Conservation (phyloP, 495 filamentous ascomycete genomes). For the Penicillium tannophilum region DNA sequence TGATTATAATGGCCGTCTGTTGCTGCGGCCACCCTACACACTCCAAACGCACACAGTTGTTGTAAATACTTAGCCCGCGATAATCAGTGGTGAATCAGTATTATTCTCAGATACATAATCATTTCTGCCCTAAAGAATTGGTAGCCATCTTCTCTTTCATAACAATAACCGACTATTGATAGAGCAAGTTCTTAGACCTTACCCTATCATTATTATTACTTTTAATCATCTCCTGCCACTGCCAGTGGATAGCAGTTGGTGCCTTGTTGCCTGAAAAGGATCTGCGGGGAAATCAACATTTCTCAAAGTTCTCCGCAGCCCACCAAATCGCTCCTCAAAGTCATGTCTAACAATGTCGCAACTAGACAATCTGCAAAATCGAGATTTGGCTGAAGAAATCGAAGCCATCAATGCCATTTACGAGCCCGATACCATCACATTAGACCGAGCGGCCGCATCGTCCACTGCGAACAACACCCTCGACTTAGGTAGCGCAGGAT, state of each 20-base stretch:
- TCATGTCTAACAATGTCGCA: conserved; percentile 24
- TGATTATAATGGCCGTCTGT: no score
- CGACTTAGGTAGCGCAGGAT: background rate
- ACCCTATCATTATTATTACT: no score
- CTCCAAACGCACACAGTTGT: no score
- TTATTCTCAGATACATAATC: no score
- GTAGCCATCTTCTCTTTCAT: no score
- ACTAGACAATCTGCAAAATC: conserved; percentile 42
- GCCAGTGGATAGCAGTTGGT: background rate
- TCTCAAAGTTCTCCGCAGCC: conserved; percentile 19
- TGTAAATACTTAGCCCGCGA: no score
- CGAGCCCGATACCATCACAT: conserved; percentile 62
- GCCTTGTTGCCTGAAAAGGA: conserved; percentile 20
- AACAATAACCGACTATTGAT: no score
- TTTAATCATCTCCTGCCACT: background rate
- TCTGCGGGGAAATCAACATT: conserved; percentile 16
- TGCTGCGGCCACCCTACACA: no score
- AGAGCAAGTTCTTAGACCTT: no score
- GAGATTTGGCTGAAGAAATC: conserved; percentile 78
- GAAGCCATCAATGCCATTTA: conserved; percentile 95
- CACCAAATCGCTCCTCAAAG: conserved; percentile 11
- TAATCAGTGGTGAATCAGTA: no score
- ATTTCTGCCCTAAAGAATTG: no score
- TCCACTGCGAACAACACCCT: conserved; percentile 49
- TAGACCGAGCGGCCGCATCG: conserved; percentile 38